phyloP scores from a whole-genome alignment of 2,329 filamentous ascomycete genomes.

The Pseudogymnoascus sp. region DNA sequence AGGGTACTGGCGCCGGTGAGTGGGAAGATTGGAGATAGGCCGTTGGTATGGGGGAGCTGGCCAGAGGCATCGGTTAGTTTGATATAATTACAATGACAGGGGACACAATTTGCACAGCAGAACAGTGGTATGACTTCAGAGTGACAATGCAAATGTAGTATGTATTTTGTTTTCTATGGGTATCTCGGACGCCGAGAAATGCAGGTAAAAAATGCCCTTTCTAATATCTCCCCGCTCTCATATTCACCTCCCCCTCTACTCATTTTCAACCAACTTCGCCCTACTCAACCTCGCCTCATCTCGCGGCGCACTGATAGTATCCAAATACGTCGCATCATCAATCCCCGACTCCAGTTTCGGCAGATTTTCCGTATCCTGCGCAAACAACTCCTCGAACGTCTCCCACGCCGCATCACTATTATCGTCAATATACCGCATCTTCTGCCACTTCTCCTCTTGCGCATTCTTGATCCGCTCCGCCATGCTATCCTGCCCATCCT shows the following conservation, averaged over 20 bases:
- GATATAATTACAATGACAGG: constrained; percentile 14
- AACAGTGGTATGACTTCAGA: background rate
- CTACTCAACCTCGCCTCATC: constrained; percentile 25
- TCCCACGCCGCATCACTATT: constrained; percentile 68
- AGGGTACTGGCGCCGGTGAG: constrained; percentile 78
- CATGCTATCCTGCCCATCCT: constrained; percentile 61
- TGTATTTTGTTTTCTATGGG: constrained; percentile 8
- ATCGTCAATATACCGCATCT: constrained; percentile 73
- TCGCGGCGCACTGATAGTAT: constrained; percentile 49
- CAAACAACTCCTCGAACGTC: constrained; percentile 64
- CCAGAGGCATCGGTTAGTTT: constrained; percentile 65
- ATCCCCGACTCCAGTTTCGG: constrained; percentile 43
- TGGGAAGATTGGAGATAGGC: constrained; percentile 68
- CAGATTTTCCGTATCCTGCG: constrained; percentile 15
- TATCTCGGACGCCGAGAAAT: constrained; percentile 10
- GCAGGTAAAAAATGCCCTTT: background rate
- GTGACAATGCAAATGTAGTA: background rate
- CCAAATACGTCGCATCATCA: constrained; percentile 51
- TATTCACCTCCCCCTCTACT: background rate
- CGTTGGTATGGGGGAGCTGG: constrained; percentile 78
- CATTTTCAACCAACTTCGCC: constrained; percentile 7
- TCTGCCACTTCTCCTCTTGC: constrained; percentile 75
- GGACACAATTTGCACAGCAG: background rate
- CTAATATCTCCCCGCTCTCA: background rate
- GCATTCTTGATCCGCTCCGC: constrained; percentile 67